Percentiles rank a stretch among this genome's conserved stretches.
Evolutionary conservation across 768 basidiomycete species (phyloP).

Genomic region (Boletellus emodensis): DNA sequence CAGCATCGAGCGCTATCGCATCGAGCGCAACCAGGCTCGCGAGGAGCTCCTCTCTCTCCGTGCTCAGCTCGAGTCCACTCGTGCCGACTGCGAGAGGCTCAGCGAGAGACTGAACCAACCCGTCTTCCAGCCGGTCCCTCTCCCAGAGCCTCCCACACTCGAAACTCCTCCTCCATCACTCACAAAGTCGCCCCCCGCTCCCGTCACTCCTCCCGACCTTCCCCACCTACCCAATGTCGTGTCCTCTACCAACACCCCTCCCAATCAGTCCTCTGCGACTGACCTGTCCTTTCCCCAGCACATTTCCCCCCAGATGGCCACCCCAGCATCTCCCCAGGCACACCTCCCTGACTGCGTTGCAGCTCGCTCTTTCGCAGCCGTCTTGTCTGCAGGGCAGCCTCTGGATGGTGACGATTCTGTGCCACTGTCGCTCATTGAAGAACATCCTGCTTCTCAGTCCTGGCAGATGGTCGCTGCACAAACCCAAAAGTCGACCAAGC

Average conservation of each 20-base stretch:
- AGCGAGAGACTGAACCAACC: slow-evolving; percentile 19
- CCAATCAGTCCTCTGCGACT: slow-evolving; percentile 13
- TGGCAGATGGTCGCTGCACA: slow-evolving; percentile 25
- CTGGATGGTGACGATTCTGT: slow-evolving; percentile 22
- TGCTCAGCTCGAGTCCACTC: slow-evolving; percentile 31
- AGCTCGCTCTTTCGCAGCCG: slow-evolving; percentile 33
- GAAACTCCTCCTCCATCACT: slow-evolving; percentile 5
- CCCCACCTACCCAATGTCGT: slow-evolving; percentile 1
- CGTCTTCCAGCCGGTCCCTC: not conserved
- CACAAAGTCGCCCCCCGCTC: slow-evolving; percentile 3
- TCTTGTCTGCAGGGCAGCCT: slow-evolving; percentile 29
- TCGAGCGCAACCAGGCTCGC: slow-evolving; percentile 35
- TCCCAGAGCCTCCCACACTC: slow-evolving; percentile 1
- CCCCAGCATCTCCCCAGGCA: slow-evolving; percentile 32
- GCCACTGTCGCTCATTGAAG: slow-evolving; percentile 24
- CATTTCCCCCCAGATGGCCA: slow-evolving; percentile 22
- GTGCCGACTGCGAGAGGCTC: slow-evolving; percentile 32
- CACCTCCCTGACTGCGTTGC: slow-evolving; percentile 34
- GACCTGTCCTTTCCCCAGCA: slow-evolving; percentile 24
- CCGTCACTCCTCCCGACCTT: slow-evolving; percentile 4
- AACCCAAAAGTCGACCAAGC: slow-evolving; percentile 16
- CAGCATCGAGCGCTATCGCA: slow-evolving; percentile 31
- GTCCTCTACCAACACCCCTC: slow-evolving; percentile 1
- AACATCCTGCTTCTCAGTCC: slow-evolving; percentile 8
- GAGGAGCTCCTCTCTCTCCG: slow-evolving; percentile 32